A percentile compares a stretch with the other conserved stretches of the same genome.
phyloP scores from a whole-genome alignment of 768 basidiomycete genomes.

The Trichaptum fuscoviolaceum region DNA sequence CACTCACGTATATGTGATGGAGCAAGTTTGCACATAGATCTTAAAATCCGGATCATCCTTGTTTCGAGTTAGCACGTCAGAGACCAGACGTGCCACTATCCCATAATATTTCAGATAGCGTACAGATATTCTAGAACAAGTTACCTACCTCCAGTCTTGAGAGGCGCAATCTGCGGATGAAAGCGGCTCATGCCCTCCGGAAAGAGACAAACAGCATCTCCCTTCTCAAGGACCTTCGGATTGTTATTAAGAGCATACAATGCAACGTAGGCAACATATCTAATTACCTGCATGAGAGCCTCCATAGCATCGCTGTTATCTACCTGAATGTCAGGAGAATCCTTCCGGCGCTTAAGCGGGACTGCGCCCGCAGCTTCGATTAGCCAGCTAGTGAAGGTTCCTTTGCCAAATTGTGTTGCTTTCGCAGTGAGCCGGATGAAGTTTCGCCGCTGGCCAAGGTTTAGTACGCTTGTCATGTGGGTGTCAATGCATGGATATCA shows the following conservation, averaged over 20 bases:
- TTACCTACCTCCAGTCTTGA: constrained; percentile 76
- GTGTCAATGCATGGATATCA: not conserved
- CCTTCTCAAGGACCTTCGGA: constrained; percentile 61
- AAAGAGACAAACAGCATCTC: constrained; percentile 78
- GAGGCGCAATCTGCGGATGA: constrained; percentile 79
- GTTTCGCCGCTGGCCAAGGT: constrained; percentile 52
- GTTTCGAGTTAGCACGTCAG: constrained; percentile 70
- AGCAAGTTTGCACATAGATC: constrained; percentile 69
- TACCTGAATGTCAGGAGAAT: constrained; percentile 42
- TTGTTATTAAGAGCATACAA: constrained; percentile 12
- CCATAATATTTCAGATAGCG: not conserved
- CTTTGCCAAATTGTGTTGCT: constrained; percentile 77
- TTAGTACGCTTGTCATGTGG: not conserved
- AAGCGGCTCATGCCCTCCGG: constrained; percentile 86
- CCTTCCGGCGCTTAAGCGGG: constrained; percentile 74
- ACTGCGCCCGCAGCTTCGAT: constrained; percentile 87
- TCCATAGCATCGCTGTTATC: constrained; percentile 72
- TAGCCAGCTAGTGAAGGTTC: constrained; percentile 85
- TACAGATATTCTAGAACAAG: not conserved
- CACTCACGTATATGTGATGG: constrained; percentile 73
- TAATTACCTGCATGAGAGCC: constrained; percentile 56
- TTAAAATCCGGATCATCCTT: constrained; percentile 63
- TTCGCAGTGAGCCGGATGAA: constrained; percentile 86
- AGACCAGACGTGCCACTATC: constrained; percentile 73
- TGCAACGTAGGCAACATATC: constrained; percentile 4